A percentile compares a stretch with the other conserved stretches of the same genome.
phyloP scores from a whole-genome alignment of 1,139 yeast species.

The Blastobotrys illinoisensis region DNA sequence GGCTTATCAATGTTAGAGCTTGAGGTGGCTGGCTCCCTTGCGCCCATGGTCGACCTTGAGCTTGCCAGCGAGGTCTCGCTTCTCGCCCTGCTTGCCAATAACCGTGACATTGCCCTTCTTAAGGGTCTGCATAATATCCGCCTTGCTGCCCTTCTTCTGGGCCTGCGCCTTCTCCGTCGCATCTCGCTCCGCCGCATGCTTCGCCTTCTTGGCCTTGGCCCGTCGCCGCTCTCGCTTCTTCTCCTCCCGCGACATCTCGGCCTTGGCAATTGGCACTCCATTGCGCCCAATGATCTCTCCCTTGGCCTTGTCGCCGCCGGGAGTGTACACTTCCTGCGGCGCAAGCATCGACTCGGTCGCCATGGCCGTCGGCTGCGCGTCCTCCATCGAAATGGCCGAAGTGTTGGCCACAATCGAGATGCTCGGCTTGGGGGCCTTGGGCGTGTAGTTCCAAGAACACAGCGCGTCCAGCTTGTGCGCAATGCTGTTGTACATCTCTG shows the following conservation, averaged over 20 bases:
- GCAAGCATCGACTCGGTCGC: conserved; percentile 76
- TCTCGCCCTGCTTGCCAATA: conserved; percentile 71
- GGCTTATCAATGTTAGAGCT: no score
- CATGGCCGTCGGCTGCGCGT: conserved; percentile 87
- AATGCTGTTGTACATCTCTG: conserved; percentile 56
- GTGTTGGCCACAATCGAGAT: conserved; percentile 76
- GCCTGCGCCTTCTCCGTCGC: conserved; percentile 32
- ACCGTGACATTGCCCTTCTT: conserved; percentile 71
- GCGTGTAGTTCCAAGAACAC: conserved; percentile 89
- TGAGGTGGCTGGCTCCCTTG: conserved; percentile 5
- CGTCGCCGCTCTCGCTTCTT: conserved; percentile 84
- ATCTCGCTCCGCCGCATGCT: conserved; percentile 42
- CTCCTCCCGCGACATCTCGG: conserved; percentile 80
- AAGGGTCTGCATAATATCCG: conserved; percentile 66
- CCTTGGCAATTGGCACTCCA: conserved; percentile 77
- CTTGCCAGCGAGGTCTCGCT: conserved; percentile 69
- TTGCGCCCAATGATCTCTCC: conserved; percentile 70
- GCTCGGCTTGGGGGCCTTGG: conserved; percentile 78
- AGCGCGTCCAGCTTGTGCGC: conserved; percentile 76
- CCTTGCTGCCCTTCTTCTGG: conserved; percentile 50
- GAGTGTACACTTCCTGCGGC: conserved; percentile 88
- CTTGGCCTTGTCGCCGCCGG: conserved; percentile 40
- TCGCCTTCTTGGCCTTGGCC: conserved; percentile 72
- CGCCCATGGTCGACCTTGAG: conserved; percentile 39
- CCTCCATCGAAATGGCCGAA: conserved; percentile 87